Evolutionary conservation across 2,329 filamentous ascomycete genomes (phyloP), one percentile per base, ranked within the genome.

Genomic region (Aureobasidium sp.): DNA sequence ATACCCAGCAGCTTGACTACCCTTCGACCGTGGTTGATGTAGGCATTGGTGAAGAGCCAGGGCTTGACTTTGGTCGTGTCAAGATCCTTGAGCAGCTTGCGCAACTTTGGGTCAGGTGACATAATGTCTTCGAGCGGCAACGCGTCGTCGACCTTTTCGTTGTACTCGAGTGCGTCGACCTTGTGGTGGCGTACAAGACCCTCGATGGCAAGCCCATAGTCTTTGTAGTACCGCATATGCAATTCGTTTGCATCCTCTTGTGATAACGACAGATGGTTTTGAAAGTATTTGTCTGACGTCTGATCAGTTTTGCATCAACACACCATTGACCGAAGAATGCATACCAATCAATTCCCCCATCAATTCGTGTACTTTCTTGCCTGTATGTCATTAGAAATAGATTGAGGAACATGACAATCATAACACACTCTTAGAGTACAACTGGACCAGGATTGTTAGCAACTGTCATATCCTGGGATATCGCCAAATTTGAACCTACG

Each of bases 21-120:
- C 44, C 91, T 79, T 70, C 84, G 86, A 36, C 85, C 94, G 70
- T 99, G 94, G 37, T 81, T 97, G 66, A 95, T 79, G 70, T 99
- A 97, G 27, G 95, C 94, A 71, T 99, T 99, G 2, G 95, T 99
- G 69, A 99, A 88, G 2, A 99, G 84, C 94, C 95, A 99, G 34
- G 91, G 78, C 65, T 85, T 91, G 65, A 97, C 89, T 72, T 95
- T 95, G 69, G 78, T 83, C 62, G 75, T 87, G 75, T 99, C 92
- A 59, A 99, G 86, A 66, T 92, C 89, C 73, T 88, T 80, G 6
- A 99, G 84, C 49, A 99, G 75, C 69, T 82, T 79, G 54, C 90
- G 86, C 45, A 97, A 79, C 69, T 86, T 80, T 0, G 86, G 82
- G 68, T 95, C 85, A 0, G 91, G 90, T 70, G 86, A 87, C 71